Evolutionary conservation across 768 basidiomycete genomes (phyloP).

Genomic region (Podaxis pistillaris): DNA sequence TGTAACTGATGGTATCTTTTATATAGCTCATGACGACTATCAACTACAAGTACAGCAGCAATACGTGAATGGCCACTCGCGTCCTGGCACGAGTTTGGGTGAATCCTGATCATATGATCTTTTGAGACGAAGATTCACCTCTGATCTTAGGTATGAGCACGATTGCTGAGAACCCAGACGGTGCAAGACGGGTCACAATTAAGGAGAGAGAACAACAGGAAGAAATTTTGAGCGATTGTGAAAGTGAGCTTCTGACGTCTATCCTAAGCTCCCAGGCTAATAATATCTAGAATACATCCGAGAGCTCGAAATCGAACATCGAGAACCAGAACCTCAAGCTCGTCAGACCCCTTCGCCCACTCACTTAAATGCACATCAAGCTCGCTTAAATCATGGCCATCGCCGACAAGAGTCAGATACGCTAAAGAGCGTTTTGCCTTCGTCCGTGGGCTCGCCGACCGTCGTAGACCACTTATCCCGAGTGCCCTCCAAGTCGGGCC

Average conservation of each 20-base stretch:
- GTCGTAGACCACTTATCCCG: slow-evolving; percentile 32
- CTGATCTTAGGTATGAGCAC: slow-evolving; percentile 22
- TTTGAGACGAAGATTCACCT: neutral
- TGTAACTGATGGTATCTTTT: slow-evolving; percentile 15
- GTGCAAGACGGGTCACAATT: slow-evolving; percentile 34
- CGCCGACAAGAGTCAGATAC: slow-evolving; percentile 78
- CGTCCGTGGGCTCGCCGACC: slow-evolving; percentile 50
- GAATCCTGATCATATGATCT: slow-evolving; percentile 9
- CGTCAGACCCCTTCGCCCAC: slow-evolving; percentile 56
- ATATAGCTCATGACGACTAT: slow-evolving; percentile 35
- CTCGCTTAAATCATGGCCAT: slow-evolving; percentile 41
- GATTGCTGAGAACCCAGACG: slow-evolving; percentile 28
- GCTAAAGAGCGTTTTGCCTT: slow-evolving; percentile 44
- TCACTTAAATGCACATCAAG: slow-evolving; percentile 24
- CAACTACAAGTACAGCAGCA: slow-evolving; percentile 38
- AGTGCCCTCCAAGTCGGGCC: slow-evolving; percentile 17
- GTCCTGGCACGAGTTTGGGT: slow-evolving; percentile 37
- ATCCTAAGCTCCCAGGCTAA: neutral
- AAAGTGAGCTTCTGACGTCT: slow-evolving; percentile 31
- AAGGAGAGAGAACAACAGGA: slow-evolving; percentile 40
- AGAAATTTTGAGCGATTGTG: slow-evolving; percentile 46
- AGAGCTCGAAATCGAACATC: slow-evolving; percentile 41
- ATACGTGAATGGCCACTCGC: slow-evolving; percentile 27
- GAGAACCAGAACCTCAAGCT: slow-evolving; percentile 27
- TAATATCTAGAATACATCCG: slow-evolving; percentile 33